Evolutionary conservation across 148 eudicot species (phyloP).

Genomic region (Vaccinium darrowii): DNA sequence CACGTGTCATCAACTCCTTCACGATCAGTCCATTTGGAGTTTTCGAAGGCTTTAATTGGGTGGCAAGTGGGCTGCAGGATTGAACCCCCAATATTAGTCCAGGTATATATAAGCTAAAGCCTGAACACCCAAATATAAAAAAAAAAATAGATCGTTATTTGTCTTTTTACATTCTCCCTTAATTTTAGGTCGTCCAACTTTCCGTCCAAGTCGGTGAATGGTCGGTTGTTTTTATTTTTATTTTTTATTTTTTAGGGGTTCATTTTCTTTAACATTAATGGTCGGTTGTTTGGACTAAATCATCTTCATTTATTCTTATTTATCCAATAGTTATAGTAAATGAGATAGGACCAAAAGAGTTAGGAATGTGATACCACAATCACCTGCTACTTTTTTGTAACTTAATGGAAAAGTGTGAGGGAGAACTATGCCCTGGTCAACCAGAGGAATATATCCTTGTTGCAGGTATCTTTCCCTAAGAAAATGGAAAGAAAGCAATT

Average conservation of each 20-base stretch:
- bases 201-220: constrained; percentile 5
- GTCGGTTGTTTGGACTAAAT: neutral
- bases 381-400: neutral
- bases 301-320: neutral
- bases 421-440: neutral
- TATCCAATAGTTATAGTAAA: neutral
- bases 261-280: too few species aligned
- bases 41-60: too few species aligned
- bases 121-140: too few species aligned
- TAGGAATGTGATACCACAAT: neutral
- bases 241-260: too few species aligned
- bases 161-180: neutral
- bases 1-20: too few species aligned
- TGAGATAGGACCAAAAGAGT: neutral
- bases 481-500: neutral
- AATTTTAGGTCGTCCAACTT: neutral
- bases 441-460: neutral
- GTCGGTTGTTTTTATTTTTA: too few species aligned
- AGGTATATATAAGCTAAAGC: too few species aligned
- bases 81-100: too few species aligned
- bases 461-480: neutral
- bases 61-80: too few species aligned
- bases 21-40: too few species aligned
- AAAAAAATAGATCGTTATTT: neutral
- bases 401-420: neutral